Percentiles rank a stretch among this genome's conserved stretches.
These are phyloP conservation scores for Astrothelium macrocarpum DNA, from an alignment of 495 filamentous ascomycete genomes.

Conservation along the genomic window DNA sequence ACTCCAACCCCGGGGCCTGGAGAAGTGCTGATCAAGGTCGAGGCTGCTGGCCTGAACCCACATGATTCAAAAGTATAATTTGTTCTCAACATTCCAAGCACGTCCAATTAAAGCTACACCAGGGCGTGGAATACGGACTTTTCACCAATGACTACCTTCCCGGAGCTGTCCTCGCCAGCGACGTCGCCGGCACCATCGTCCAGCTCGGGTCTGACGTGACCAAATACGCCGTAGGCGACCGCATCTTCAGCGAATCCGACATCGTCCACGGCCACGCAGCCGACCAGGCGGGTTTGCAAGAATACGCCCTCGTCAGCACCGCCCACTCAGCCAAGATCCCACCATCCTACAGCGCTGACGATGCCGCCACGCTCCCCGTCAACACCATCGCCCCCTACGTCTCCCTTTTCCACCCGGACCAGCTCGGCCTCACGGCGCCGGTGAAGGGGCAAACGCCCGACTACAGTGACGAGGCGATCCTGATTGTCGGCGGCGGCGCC, in stretches of 20 bases:
- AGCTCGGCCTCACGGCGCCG: conserved; percentile 20
- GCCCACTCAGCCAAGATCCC: conserved; percentile 20
- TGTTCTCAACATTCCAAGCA: neutral
- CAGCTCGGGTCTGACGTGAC: neutral
- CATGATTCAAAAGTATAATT: neutral
- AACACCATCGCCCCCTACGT: conserved; percentile 23
- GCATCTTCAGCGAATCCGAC: neutral
- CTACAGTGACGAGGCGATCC: conserved; percentile 19
- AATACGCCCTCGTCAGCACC: conserved; percentile 26
- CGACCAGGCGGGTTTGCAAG: conserved; percentile 20
- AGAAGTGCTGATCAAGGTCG: neutral
- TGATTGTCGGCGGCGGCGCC: conserved; percentile 28
- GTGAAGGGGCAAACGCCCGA: conserved; percentile 14
- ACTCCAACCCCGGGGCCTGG: neutral
- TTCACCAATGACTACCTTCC: neutral
- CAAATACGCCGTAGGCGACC: conserved; percentile 16
- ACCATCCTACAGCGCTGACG: conserved; percentile 20
- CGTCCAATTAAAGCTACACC: neutral
- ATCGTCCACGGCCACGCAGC: neutral
- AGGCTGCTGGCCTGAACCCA: neutral
- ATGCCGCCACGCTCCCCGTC: conserved; percentile 25
- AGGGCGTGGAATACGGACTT: neutral
- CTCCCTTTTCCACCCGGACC: conserved; percentile 24
- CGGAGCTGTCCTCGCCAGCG: neutral
- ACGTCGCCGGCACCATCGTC: neutral